Base-by-base conservation (phyloP, 169 alveolate genomes). In the Eimeria brunetti region DNA sequence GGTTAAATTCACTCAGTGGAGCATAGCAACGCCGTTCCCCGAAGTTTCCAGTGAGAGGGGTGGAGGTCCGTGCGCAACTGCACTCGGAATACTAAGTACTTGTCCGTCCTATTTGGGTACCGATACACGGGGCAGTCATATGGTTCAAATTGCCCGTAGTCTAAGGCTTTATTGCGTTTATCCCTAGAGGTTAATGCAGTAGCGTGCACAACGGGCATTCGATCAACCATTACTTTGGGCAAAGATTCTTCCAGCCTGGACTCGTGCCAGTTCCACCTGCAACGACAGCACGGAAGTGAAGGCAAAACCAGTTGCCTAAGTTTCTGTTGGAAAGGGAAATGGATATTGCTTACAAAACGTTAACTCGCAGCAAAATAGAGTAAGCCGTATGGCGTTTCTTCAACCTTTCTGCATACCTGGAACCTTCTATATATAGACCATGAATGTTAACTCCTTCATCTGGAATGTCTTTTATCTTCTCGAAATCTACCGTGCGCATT, bases 391-490 rank as follows among this genome's bases (percentile, higher is more conserved):
- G 36, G 5, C 27, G 41, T 4, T 56, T 58, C 76, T 56, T 9
- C 18, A 24, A 44, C 36, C 18, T 18, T n/a, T 75, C 11, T 58
- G 27, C 91, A 27, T 75, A 93, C 96, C 96, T 71, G 76, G 99
- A 99, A 49, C 99, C 99, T 95, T 99, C 99, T 60, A 99, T 97
- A 96, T 97, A 98, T 85, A 99, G 97, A 67, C 99, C 99, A 94
- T 98, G 98, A 91, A 99, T 98, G 91, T 98, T 96, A 76, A 98
- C 99, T 20, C 99, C 99, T 96, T 98, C 98, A 58, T 97, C 98
- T 30, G 98, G 98, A 33, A 92, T 96, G 85, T 97, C 97, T 84
- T 97, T 97, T 46, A 97, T 94, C 89, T 97, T 97, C 94, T 97
- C 98, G 46, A 71, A 71, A 92, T 96, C 97, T 60, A 94, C 78